Evolutionary conservation across 805 yeast species (phyloP).

Genomic region (Saccharomycopsis microspora): DNA sequence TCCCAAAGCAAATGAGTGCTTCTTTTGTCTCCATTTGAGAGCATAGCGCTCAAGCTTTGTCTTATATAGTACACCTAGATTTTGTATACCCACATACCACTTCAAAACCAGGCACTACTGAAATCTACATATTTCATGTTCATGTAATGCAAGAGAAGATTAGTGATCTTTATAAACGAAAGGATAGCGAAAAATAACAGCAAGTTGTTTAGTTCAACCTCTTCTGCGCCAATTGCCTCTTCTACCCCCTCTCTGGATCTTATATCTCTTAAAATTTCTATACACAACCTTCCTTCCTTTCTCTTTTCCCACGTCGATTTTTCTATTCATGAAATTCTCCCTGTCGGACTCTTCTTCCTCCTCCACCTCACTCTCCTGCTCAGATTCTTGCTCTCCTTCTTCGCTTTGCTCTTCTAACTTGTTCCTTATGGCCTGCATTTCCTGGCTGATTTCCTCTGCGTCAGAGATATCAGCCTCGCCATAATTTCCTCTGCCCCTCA

Average conservation of each 20-base stretch:
- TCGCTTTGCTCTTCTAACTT: conserved; percentile 1
- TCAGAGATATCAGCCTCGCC: conserved; percentile 6
- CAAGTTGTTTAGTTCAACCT: background rate
- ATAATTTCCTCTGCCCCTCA: conserved; percentile 7
- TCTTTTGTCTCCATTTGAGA: too few species aligned
- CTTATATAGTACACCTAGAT: too few species aligned
- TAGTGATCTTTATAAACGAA: too few species aligned
- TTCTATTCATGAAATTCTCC: background rate
- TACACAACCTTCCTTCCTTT: background rate
- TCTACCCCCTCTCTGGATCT: background rate
- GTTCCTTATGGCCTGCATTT: background rate
- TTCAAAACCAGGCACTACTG: too few species aligned
- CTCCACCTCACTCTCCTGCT: background rate
- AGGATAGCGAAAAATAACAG: too few species aligned
- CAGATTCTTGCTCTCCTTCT: background rate
- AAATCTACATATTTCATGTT: too few species aligned
- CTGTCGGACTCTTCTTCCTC: background rate
- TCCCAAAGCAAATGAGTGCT: too few species aligned
- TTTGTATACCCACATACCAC: too few species aligned
- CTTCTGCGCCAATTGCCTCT: background rate
- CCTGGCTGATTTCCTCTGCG: conserved; percentile 4
- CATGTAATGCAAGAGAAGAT: too few species aligned
- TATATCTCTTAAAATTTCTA: conserved; percentile 1
- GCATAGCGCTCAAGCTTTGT: too few species aligned
- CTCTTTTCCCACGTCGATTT: background rate